Evolutionary conservation across 2,329 filamentous ascomycete genomes (phyloP).

Genomic region (Penicillium expansum): DNA sequence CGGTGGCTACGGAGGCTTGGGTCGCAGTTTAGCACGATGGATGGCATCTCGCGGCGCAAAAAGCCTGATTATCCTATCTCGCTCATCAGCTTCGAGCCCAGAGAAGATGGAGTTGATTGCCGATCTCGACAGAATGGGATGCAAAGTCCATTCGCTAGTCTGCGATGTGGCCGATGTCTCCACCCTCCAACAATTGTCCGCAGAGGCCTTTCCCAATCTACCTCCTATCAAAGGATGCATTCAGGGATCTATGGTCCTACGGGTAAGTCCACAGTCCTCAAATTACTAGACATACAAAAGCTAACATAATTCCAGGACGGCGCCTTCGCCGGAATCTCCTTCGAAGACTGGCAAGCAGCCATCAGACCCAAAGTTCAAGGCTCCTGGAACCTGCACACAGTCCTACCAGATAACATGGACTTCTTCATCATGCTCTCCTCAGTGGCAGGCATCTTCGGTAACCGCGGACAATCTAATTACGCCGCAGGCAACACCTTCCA

Average conservation of each 20-base stretch:
- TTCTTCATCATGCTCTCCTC: constrained; percentile 48
- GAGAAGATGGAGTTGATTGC: constrained; percentile 11
- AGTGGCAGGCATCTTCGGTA: constrained; percentile 45
- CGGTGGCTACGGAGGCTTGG: constrained; percentile 25
- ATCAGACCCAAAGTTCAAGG: constrained; percentile 43
- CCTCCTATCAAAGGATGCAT: constrained; percentile 27
- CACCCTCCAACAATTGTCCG: constrained; percentile 6
- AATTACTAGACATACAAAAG: background rate
- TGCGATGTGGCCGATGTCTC: constrained; percentile 18
- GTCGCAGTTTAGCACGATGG: constrained; percentile 23
- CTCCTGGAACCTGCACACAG: constrained; percentile 36
- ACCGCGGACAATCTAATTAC: constrained; percentile 48
- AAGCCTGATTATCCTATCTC: constrained; percentile 21
- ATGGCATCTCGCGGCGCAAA: constrained; percentile 22
- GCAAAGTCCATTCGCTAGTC: constrained; percentile 13
- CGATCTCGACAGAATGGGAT: constrained; percentile 13
- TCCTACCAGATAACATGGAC: constrained; percentile 33
- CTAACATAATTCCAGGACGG: constrained; percentile 15
- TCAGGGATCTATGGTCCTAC: constrained; percentile 24
- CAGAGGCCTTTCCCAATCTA: constrained; percentile 1
- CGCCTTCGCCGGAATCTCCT: constrained; percentile 32
- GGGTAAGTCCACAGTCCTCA: constrained; percentile 6
- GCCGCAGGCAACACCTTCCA: constrained; percentile 41
- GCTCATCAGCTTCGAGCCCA: constrained; percentile 10
- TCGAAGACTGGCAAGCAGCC: constrained; percentile 38